phyloP scores from a whole-genome alignment of 805 yeast genomes.

The Yueomyces sinensis region DNA sequence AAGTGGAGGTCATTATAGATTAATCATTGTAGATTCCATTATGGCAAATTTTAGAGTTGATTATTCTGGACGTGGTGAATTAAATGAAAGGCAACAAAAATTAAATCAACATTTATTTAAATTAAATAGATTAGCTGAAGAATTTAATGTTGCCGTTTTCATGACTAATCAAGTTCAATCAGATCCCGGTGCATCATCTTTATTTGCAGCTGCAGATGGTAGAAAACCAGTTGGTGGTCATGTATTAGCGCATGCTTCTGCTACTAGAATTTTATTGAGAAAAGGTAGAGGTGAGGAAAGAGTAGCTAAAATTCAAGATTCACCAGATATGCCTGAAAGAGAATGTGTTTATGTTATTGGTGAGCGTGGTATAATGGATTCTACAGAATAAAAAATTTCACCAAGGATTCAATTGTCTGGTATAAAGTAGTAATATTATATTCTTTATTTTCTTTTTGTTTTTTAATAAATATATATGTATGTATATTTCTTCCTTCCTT shows the following conservation, averaged over 20 bases:
- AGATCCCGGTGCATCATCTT: conserved; percentile 71
- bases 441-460: no score
- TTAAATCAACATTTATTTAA: conserved; percentile 43
- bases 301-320: conserved; percentile 67
- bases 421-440: no score
- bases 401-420: no score
- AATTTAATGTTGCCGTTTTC: conserved; percentile 64
- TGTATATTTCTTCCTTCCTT: no score
- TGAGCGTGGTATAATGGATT: conserved; percentile 54
- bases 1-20: conserved; percentile 44
- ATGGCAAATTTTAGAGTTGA: conserved; percentile 74
- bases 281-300: conserved; percentile 73
- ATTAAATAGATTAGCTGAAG: conserved; percentile 54
- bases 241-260: conserved; percentile 69
- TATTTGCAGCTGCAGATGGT: conserved; percentile 72
- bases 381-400: conserved; percentile 20
- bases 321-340: conserved; percentile 72
- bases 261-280: conserved; percentile 58
- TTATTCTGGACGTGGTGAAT: conserved; percentile 66
- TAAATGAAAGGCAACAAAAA: conserved; percentile 64
- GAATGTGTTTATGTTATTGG: conserved; percentile 65
- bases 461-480: no score
- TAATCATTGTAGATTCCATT: conserved; percentile 55
- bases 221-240: conserved; percentile 80
- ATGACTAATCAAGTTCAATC: conserved; percentile 72